Evolutionary conservation across 2,329 filamentous ascomycete species (phyloP).

Genomic region (Xenosphaeropsis pyriputrescens): DNA sequence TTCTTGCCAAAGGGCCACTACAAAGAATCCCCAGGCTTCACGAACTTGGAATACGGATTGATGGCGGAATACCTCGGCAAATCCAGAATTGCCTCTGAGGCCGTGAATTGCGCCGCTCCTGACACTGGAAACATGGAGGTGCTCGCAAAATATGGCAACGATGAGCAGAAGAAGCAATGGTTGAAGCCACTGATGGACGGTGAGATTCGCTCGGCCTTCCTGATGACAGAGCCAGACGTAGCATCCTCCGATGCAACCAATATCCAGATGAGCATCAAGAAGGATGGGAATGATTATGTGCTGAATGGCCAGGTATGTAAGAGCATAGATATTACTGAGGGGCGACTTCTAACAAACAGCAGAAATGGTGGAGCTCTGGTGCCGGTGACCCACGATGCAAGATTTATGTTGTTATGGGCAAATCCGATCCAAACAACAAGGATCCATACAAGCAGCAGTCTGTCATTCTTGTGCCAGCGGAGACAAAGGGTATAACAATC

Average conservation of each 20-base stretch:
- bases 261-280: slow-evolving; percentile 69
- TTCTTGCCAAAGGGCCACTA: slow-evolving; percentile 93
- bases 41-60: slow-evolving; percentile 89
- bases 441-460: slow-evolving; percentile 85
- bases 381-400: slow-evolving; percentile 85
- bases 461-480: slow-evolving; percentile 74
- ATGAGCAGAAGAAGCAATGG: slow-evolving; percentile 74
- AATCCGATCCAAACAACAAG: slow-evolving; percentile 62
- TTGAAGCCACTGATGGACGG: slow-evolving; percentile 68
- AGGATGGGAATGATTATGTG: slow-evolving; percentile 77
- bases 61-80: slow-evolving; percentile 96
- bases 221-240: slow-evolving; percentile 87
- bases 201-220: slow-evolving; percentile 75
- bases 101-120: slow-evolving; percentile 79
- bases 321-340: neutral
- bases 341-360: neutral
- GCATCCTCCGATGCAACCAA: slow-evolving; percentile 89
- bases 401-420: slow-evolving; percentile 95
- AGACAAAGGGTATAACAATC: slow-evolving; percentile 75
- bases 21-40: slow-evolving; percentile 86
- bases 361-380: slow-evolving; percentile 99
- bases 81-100: slow-evolving; percentile 69
- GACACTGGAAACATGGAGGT: slow-evolving; percentile 97
- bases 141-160: slow-evolving; percentile 78
- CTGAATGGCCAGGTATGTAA: slow-evolving; percentile 65